These are phyloP conservation scores for Coemansia sp. DNA, from an alignment of 192 early-diverging fungal species.

Conservation along the genomic window DNA sequence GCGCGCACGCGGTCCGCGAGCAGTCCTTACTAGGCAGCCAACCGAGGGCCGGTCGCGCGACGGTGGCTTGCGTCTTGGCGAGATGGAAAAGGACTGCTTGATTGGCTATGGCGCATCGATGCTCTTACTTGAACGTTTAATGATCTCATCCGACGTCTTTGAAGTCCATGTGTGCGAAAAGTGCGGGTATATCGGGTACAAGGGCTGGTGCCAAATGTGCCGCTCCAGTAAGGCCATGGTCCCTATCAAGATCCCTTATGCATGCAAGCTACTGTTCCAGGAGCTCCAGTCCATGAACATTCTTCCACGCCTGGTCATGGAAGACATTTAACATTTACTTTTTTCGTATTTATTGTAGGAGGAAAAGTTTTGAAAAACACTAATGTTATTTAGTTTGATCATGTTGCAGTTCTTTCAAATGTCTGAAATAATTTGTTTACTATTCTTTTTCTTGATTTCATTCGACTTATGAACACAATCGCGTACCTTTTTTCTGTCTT, in stretches of 20 bases:
- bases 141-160: slow-evolving; percentile 92
- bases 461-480: slow-evolving; percentile 54
- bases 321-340: slow-evolving; percentile 36
- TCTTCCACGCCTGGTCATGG: slow-evolving; percentile 72
- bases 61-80: slow-evolving; percentile 94
- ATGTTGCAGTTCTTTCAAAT: not conserved
- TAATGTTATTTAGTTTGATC: too few species aligned
- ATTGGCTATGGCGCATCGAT: slow-evolving; percentile 96
- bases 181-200: slow-evolving; percentile 89
- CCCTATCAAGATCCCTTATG: slow-evolving; percentile 95
- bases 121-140: slow-evolving; percentile 88
- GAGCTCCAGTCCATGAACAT: slow-evolving; percentile 97
- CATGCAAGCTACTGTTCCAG: slow-evolving; percentile 97
- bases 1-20: slow-evolving; percentile 86
- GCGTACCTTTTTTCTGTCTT: slow-evolving; percentile 76
- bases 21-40: slow-evolving; percentile 89
- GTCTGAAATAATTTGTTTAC: not conserved
- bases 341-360: too few species aligned
- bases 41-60: slow-evolving; percentile 97
- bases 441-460: not conserved
- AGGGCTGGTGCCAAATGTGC: slow-evolving; percentile 92
- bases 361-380: too few species aligned
- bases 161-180: slow-evolving; percentile 87
- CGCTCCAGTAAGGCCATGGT: slow-evolving; percentile 81
- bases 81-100: slow-evolving; percentile 98